phyloP scores from a whole-genome alignment of 495 filamentous ascomycete genomes.

The Hyaloscypha variabilis region DNA sequence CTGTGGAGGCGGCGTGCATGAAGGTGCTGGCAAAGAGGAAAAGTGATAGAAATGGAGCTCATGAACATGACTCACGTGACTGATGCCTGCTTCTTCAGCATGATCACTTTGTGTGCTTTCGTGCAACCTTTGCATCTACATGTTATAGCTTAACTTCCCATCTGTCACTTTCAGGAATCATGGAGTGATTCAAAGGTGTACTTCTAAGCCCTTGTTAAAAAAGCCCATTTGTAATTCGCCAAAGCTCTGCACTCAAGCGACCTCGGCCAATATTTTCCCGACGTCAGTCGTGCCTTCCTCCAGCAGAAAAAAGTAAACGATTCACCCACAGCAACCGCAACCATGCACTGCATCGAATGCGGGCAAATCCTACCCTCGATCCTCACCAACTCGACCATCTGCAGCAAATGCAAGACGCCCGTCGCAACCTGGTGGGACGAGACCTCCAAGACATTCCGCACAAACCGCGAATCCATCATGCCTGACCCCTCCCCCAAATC shows the following conservation, averaged over 20 bases:
- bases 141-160: not conserved
- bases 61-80: not conserved
- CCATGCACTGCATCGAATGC: conserved; percentile 32
- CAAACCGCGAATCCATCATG: conserved; percentile 28
- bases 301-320: not conserved
- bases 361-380: conserved; percentile 25
- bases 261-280: not conserved
- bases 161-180: not conserved
- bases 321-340: no score
- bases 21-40: not conserved
- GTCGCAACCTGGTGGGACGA: conserved; percentile 34
- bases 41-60: not conserved
- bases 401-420: conserved; percentile 32
- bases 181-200: not conserved
- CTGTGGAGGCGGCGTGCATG: not conserved
- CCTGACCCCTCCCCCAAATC: conserved; percentile 11
- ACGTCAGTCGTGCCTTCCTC: not conserved
- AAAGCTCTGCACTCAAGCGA: not conserved
- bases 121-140: not conserved
- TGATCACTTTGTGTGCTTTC: not conserved
- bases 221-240: not conserved
- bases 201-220: not conserved
- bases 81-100: not conserved
- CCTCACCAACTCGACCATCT: conserved; percentile 27
- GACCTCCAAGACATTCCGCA: conserved; percentile 30